These are phyloP conservation scores for Penicillium nordicum DNA, from an alignment of 2,329 filamentous ascomycete genomes.

Conservation along the genomic window DNA sequence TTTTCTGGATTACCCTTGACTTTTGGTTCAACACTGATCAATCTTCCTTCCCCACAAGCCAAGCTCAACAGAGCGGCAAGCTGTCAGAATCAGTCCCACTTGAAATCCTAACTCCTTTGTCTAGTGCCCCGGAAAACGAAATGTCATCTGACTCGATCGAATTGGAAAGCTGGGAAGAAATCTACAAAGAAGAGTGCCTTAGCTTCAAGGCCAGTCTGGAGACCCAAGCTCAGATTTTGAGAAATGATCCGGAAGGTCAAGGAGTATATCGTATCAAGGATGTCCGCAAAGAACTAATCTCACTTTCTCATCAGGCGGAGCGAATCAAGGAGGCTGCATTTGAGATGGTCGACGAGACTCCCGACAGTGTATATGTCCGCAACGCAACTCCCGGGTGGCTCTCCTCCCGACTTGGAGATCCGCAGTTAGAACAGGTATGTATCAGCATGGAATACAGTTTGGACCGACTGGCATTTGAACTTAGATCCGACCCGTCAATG, in stretches of 20 bases:
- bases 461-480: background rate
- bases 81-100: too few relatives aligned
- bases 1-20: background rate
- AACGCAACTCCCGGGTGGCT: background rate
- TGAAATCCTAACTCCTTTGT: background rate
- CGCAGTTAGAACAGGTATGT: background rate
- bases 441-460: background rate
- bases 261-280: background rate
- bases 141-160: background rate
- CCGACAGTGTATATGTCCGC: background rate
- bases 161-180: background rate
- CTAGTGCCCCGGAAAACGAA: background rate
- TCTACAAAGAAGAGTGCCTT: background rate
- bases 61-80: background rate
- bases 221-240: background rate
- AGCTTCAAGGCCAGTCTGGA: background rate
- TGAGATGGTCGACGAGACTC: background rate
- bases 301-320: background rate
- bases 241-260: background rate
- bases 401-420: background rate
- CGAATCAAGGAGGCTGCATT: background rate
- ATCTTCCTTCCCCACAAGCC: background rate
- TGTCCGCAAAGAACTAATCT: background rate
- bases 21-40: background rate
- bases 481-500: background rate